These are phyloP conservation scores for Solanum appendiculatum DNA, from an alignment of 257 asterid genomes.

Conservation along the genomic window DNA sequence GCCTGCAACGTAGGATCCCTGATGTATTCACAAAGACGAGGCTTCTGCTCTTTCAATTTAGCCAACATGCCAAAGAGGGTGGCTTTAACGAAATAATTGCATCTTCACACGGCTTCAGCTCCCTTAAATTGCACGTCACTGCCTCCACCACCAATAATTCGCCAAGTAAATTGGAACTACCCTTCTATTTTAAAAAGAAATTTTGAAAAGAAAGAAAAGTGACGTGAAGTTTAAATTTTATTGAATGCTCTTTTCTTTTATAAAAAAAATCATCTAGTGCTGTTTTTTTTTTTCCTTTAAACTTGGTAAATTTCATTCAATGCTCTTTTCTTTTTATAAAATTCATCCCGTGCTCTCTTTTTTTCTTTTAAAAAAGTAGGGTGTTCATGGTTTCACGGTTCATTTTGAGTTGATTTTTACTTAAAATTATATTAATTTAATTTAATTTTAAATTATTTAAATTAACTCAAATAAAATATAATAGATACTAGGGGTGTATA, in stretches of 20 bases:
- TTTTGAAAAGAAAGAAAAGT: not conserved
- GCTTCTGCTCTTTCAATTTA: not conserved
- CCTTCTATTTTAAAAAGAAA: not conserved
- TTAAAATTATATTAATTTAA: too few relatives aligned
- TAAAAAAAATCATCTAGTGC: not conserved
- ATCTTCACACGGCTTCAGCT: conserved; percentile 5
- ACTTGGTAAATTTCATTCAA: not conserved
- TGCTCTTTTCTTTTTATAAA: too few relatives aligned
- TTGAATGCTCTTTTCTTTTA: too few relatives aligned
- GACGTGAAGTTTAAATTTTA: not conserved
- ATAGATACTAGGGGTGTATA: too few relatives aligned
- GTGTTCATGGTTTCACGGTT: too few relatives aligned
- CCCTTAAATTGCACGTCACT: not conserved
- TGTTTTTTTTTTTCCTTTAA: too few relatives aligned
- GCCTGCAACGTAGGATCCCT: too few relatives aligned
- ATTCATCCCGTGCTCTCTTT: not conserved
- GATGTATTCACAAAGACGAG: too few relatives aligned
- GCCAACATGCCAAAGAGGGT: conserved; percentile 8
- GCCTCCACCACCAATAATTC: conserved; percentile 1
- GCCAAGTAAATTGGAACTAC: not conserved
- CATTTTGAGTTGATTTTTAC: not conserved
- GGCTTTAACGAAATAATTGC: not conserved
- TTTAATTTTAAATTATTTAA: too few relatives aligned
- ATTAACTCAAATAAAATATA: too few relatives aligned
- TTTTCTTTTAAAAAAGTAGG: not conserved